Percentiles rank a stretch among this genome's conserved stretches.
phyloP scores from a whole-genome alignment of 352 stramenopile genomes.

The Blastocystis hominis region DNA sequence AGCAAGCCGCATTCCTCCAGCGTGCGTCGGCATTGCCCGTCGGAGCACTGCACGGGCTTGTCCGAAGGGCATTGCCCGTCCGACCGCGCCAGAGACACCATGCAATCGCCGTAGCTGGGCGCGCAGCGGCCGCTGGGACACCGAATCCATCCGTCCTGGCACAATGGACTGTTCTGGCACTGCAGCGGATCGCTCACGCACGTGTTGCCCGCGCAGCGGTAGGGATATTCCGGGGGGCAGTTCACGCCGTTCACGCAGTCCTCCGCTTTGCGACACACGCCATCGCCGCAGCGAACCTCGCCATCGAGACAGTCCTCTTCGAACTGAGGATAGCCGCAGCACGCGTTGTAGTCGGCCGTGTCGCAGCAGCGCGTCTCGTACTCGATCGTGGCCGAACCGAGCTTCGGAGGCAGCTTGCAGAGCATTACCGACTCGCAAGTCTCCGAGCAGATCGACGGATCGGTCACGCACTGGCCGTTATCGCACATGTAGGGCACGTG shows the following conservation, averaged over 20 bases:
- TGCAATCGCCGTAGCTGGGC: slow-evolving; percentile 20
- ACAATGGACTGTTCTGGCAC: not conserved
- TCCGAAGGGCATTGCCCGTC: not conserved
- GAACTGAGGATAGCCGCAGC: slow-evolving; percentile 12
- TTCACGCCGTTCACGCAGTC: slow-evolving; percentile 39
- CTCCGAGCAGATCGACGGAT: not conserved
- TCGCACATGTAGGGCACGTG: slow-evolving; percentile 11
- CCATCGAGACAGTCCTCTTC: not conserved
- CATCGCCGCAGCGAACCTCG: not conserved
- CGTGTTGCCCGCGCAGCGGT: not conserved
- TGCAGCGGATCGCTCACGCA: slow-evolving; percentile 10
- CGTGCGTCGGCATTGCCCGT: not conserved
- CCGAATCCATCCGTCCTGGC: slow-evolving; percentile 22
- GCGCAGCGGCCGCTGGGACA: not conserved
- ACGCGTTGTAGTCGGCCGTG: not conserved
- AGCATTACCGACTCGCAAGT: not conserved
- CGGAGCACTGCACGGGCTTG: not conserved
- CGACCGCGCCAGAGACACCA: not conserved
- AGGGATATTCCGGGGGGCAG: slow-evolving; percentile 35
- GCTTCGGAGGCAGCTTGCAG: not conserved
- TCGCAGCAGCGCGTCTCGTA: slow-evolving; percentile 19
- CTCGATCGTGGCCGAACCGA: not conserved
- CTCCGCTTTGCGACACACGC: not conserved
- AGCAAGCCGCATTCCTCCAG: not conserved
- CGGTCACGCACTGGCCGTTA: not conserved